A percentile compares a stretch with the other conserved stretches of the same genome.
Conservation (phyloP, 495 filamentous ascomycete species). For the Daldinia grandis region DNA sequence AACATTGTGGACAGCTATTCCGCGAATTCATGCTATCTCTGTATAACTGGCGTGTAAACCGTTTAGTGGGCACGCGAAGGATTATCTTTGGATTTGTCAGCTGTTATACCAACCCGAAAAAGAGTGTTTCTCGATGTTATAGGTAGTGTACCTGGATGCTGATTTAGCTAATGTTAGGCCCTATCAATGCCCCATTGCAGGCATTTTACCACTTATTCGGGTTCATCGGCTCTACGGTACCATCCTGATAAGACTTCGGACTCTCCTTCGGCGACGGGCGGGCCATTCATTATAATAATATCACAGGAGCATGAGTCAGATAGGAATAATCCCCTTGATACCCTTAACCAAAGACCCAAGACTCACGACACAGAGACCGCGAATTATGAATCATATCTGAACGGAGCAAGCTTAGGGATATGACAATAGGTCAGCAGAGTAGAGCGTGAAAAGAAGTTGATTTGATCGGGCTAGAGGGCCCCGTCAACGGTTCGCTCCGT, state of each 20-base stretch:
- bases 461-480: constrained; percentile 3
- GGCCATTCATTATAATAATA: constrained; percentile 8
- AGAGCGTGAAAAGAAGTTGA: constrained; percentile 18
- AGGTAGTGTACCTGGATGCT: constrained; percentile 19
- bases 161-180: constrained; percentile 34
- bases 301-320: constrained; percentile 36
- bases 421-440: constrained; percentile 3
- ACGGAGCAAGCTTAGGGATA: constrained; percentile 5
- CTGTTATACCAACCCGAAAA: constrained; percentile 6
- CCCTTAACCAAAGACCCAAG: neutral
- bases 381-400: constrained; percentile 16
- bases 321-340: neutral
- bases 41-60: constrained; percentile 17
- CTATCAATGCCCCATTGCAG: constrained; percentile 11
- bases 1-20: neutral
- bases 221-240: constrained; percentile 8
- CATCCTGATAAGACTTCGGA: neutral
- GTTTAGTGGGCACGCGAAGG: constrained; percentile 4
- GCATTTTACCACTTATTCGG: constrained; percentile 18
- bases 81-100: constrained; percentile 31
- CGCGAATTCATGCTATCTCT: constrained; percentile 15
- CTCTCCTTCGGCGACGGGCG: neutral
- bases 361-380: too few species aligned
- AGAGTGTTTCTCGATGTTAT: constrained; percentile 9
- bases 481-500: neutral